Evolutionary conservation across 345 rosid species (phyloP), one percentile per base, ranked within the genome.

Genomic region (Syzygium aqueum): DNA sequence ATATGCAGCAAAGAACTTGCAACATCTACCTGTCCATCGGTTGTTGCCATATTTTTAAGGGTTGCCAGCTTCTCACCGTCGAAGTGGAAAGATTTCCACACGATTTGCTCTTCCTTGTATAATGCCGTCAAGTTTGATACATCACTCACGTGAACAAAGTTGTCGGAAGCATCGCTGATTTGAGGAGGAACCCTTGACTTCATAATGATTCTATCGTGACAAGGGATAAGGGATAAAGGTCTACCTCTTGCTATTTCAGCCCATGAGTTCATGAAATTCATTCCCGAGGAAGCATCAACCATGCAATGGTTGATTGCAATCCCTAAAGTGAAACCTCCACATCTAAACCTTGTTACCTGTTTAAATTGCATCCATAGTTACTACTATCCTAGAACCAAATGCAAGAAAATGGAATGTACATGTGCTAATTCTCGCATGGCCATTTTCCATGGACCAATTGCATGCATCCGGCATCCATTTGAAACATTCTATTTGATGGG

Each of bases 321-420:
- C 53, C 92, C 94, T 85, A 94, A 53, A 6, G 94, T 90, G 85
- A 94, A 84, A 28, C 96, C 96, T 21, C 96, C 96, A 53, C 96
- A 94, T 50, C 90, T 67, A 86, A 93, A 93, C 53, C 86, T 89
- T 16, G 96, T 93, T 51, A 94, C 87, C 84, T 51, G 15, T 51
- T 51, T 51, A 11, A 51, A 11, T 28, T 23, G 28, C 25, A 28
- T 63, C 15, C 28, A 21, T 1, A 13, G 53, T 51, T 51, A 51
- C 53, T 5, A 23, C 3, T 51, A 51, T 25, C n/a, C 53, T 51
- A 13, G 16, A 51, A 51, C 14, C 49, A 94, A 77, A 51, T 91
- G 88, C 6, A 94, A 86, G 43, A 92, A 92, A 93, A 83, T 90
- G 87, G 50, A 80, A 17, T 6, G 90, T 63, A 28, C n/a, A 16